A percentile compares a stretch with the other conserved stretches of the same genome.
Conservation (phyloP, 768 basidiomycete species). For the Jaapia argillacea region DNA sequence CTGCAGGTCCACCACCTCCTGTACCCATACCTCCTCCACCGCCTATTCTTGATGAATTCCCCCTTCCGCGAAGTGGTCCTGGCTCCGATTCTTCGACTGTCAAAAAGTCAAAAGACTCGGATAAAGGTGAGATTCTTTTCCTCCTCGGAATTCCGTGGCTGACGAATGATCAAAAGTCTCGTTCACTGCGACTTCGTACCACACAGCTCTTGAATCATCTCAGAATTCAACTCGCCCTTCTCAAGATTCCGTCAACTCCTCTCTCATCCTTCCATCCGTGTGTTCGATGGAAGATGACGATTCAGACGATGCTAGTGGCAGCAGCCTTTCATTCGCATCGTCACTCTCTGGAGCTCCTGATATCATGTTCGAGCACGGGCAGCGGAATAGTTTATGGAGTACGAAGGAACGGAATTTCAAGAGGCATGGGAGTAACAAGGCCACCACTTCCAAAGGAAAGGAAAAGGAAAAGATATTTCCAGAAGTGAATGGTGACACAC, state of each 20-base stretch:
- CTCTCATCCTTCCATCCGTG: neutral
- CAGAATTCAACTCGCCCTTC: neutral
- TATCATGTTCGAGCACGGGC: neutral
- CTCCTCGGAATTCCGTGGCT: neutral
- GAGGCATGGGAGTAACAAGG: neutral
- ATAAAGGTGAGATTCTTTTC: neutral
- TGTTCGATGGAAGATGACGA: neutral
- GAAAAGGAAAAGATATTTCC: neutral
- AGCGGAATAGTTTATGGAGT: neutral
- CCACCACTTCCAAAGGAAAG: neutral
- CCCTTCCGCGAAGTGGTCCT: neutral
- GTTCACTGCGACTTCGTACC: neutral
- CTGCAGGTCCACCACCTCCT: neutral
- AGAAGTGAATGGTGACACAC: too few relatives aligned
- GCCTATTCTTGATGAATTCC: neutral
- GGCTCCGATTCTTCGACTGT: neutral
- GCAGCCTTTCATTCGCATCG: neutral
- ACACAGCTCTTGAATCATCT: neutral
- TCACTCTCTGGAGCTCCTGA: neutral
- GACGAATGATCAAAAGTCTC: neutral
- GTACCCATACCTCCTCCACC: neutral
- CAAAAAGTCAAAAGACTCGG: neutral
- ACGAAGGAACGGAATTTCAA: neutral
- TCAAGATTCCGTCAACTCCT: neutral
- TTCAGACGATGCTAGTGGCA: neutral